phyloP scores from a whole-genome alignment of 1,284 basidiomycete genomes.

The Ganoderma meredithae region DNA sequence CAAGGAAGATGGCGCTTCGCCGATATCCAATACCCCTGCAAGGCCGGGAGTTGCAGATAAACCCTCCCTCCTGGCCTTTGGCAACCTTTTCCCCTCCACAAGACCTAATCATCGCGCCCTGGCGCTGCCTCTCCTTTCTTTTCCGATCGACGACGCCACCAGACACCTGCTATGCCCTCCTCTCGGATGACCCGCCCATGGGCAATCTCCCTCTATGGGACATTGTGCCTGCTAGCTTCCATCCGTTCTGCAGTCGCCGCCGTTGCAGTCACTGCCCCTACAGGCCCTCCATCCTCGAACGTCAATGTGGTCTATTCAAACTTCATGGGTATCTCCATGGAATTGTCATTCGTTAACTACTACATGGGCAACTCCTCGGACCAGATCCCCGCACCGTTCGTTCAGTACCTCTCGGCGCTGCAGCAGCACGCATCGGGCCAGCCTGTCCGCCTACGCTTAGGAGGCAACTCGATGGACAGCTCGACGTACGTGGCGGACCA shows the following conservation, averaged over 20 bases:
- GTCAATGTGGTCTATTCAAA: conserved; percentile 39
- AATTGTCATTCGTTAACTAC: conserved; percentile 42
- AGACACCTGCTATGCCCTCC: background rate
- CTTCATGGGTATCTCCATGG: conserved; percentile 41
- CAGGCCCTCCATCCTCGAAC: conserved; percentile 29
- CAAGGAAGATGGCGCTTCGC: background rate
- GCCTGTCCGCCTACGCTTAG: conserved; percentile 55
- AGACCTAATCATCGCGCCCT: conserved; percentile 5
- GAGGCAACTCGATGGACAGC: conserved; percentile 55
- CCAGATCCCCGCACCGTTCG: conserved; percentile 36
- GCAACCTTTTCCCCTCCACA: background rate
- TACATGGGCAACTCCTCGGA: conserved; percentile 41
- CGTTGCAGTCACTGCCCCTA: conserved; percentile 30
- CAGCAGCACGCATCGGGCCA: conserved; percentile 36
- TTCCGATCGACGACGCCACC: background rate
- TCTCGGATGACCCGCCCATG: background rate
- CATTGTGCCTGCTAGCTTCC: conserved; percentile 12
- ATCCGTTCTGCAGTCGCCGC: conserved; percentile 25
- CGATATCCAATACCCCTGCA: conserved; percentile 4
- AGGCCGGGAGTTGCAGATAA: conserved; percentile 2
- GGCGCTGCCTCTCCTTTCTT: conserved; percentile 19
- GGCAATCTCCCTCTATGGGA: background rate
- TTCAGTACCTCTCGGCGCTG: conserved; percentile 36
- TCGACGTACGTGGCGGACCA: conserved; percentile 49
- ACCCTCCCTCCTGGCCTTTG: background rate